Conservation (phyloP, 768 basidiomycete species). For the Imleria badia region DNA sequence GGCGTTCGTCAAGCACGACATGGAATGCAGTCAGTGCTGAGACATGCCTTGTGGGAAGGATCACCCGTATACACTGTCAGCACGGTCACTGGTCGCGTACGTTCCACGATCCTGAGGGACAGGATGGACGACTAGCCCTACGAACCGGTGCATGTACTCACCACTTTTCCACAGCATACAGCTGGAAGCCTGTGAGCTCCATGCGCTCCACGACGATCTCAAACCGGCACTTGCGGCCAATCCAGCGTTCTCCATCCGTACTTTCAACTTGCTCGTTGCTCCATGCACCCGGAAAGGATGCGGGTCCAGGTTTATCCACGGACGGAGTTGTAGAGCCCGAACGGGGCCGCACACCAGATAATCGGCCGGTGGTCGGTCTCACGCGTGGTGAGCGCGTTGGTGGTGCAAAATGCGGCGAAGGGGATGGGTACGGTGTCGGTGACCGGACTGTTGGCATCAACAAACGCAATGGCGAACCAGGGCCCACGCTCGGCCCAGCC, state of each 20-base stretch:
- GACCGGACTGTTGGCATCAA: constrained; percentile 36
- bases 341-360: constrained; percentile 32
- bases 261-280: constrained; percentile 11
- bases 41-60: constrained; percentile 57
- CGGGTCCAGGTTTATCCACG: constrained; percentile 13
- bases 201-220: constrained; percentile 48
- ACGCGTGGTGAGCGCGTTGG: constrained; percentile 25
- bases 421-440: constrained; percentile 6
- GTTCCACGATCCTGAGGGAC: constrained; percentile 59
- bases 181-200: constrained; percentile 61
- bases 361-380: constrained; percentile 25
- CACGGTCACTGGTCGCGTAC: constrained; percentile 56
- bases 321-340: constrained; percentile 32
- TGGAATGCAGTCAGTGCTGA: background rate
- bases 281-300: constrained; percentile 4
- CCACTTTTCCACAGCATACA: constrained; percentile 90
- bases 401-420: constrained; percentile 11
- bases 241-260: constrained; percentile 39
- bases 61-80: constrained; percentile 80
- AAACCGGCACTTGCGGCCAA: constrained; percentile 46
- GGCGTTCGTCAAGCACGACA: constrained; percentile 11
- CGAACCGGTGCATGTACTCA: constrained; percentile 27
- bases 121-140: background rate
- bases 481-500: constrained; percentile 13
- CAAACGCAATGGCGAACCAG: constrained; percentile 17